A percentile compares a stretch with the other conserved stretches of the same genome.
Conservation (phyloP, 257 asterid genomes). For the Knoxia roxburghii region DNA sequence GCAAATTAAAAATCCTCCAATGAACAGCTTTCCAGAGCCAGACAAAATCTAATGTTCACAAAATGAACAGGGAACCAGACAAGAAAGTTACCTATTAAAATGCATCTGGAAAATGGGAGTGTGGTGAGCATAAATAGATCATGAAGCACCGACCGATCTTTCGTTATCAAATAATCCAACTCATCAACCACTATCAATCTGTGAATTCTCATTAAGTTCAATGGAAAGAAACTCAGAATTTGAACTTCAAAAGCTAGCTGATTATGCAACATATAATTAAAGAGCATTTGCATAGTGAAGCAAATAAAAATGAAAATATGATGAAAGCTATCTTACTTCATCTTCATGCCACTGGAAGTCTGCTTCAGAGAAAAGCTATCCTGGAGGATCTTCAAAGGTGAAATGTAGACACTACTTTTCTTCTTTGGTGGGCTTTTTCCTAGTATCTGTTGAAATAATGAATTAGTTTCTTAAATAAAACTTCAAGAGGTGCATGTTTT, state of each 20-base stretch:
- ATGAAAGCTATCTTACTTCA: constrained; percentile 54
- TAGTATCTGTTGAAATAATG: constrained; percentile 43
- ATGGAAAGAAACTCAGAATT: background rate
- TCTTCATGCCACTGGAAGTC: constrained; percentile 39
- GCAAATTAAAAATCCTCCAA: constrained; percentile 14
- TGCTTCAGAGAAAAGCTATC: constrained; percentile 55
- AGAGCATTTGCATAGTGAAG: background rate
- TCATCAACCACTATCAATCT: constrained; percentile 88
- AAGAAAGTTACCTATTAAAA: constrained; percentile 54
- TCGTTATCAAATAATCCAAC: constrained; percentile 91
- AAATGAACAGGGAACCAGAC: background rate
- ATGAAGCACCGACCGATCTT: constrained; percentile 79
- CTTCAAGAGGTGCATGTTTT: background rate
- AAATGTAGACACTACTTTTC: constrained; percentile 29
- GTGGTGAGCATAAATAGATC: constrained; percentile 92
- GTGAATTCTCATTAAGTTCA: constrained; percentile 12
- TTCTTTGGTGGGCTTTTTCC: constrained; percentile 35
- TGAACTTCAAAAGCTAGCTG: background rate
- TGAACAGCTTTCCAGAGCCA: background rate
- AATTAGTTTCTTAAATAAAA: constrained; percentile 12
- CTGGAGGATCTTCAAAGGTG: constrained; percentile 66
- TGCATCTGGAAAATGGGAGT: constrained; percentile 82
- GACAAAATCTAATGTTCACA: background rate
- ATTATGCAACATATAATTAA: background rate
- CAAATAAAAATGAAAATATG: constrained; percentile 1